These are phyloP conservation scores for Penicillium longicatenatum DNA, from an alignment of 495 filamentous ascomycete species.

Conservation along the genomic window DNA sequence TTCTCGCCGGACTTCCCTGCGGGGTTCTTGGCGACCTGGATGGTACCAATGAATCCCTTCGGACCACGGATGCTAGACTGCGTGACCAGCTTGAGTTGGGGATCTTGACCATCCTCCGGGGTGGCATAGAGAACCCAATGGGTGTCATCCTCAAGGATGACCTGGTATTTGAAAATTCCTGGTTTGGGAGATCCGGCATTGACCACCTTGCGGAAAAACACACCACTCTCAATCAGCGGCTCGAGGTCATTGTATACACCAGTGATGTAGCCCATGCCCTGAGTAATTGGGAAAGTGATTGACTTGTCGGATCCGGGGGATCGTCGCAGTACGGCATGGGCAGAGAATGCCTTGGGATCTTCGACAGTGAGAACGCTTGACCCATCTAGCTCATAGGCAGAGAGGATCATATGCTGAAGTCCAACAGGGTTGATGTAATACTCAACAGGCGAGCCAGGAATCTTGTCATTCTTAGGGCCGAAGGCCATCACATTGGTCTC, in stretches of 20 bases:
- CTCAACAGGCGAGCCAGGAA: constrained; percentile 58
- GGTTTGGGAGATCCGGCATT: constrained; percentile 53
- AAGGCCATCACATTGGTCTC: constrained; percentile 65
- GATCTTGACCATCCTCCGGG: constrained; percentile 49
- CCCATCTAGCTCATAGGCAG: constrained; percentile 68
- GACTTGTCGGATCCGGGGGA: constrained; percentile 51
- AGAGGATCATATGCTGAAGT: constrained; percentile 77
- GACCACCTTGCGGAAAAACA: constrained; percentile 71
- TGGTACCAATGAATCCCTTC: constrained; percentile 61
- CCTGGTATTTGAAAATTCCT: constrained; percentile 77
- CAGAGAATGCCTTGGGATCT: constrained; percentile 67
- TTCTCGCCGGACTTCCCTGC: constrained; percentile 60
- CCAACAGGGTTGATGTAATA: constrained; percentile 85
- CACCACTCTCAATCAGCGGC: constrained; percentile 71
- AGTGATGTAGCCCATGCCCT: constrained; percentile 89
- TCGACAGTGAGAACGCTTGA: constrained; percentile 64
- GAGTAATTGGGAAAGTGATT: constrained; percentile 80
- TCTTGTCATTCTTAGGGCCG: constrained; percentile 49
- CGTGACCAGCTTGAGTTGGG: constrained; percentile 50
- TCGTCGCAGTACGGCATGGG: constrained; percentile 65
- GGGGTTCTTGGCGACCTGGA: constrained; percentile 80
- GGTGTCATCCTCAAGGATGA: constrained; percentile 68
- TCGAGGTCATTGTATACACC: constrained; percentile 70
- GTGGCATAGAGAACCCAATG: constrained; percentile 82
- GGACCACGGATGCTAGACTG: constrained; percentile 52